These are phyloP conservation scores for Fusarium incarnatum DNA, from an alignment of 2,329 filamentous ascomycete genomes.

Conservation along the genomic window DNA sequence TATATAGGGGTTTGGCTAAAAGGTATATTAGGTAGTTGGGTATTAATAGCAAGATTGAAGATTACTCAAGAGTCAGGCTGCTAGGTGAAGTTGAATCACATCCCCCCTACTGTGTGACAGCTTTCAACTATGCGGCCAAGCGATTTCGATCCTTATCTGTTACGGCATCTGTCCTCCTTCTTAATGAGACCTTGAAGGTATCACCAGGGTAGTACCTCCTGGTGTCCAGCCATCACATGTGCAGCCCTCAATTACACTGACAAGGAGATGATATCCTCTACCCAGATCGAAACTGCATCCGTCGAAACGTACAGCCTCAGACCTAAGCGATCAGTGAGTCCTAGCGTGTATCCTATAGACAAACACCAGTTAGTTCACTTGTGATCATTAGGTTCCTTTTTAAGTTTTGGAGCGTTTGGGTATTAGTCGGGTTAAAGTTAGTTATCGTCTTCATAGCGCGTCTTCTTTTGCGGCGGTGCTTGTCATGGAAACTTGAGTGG, in stretches of 20 bases:
- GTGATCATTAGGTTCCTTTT: too few species aligned
- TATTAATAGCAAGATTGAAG: background rate
- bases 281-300: background rate
- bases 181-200: rapidly evolving
- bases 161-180: background rate
- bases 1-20: background rate
- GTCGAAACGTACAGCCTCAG: background rate
- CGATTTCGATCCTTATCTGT: background rate
- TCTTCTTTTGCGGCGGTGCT: too few species aligned
- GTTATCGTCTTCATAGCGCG: too few species aligned
- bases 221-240: background rate
- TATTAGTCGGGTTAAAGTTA: too few species aligned
- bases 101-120: background rate
- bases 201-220: background rate
- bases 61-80: background rate
- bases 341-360: too few species aligned
- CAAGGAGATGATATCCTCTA: background rate
- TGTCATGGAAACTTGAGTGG: too few species aligned
- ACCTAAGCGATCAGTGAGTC: background rate
- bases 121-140: background rate
- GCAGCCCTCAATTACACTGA: background rate
- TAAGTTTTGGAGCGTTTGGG: too few species aligned
- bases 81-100: background rate
- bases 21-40: background rate
- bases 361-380: too few species aligned